Evolutionary conservation across 768 basidiomycete species (phyloP), one percentile per base, ranked within the genome.

Genomic region (Phanerodontia chrysosporium): DNA sequence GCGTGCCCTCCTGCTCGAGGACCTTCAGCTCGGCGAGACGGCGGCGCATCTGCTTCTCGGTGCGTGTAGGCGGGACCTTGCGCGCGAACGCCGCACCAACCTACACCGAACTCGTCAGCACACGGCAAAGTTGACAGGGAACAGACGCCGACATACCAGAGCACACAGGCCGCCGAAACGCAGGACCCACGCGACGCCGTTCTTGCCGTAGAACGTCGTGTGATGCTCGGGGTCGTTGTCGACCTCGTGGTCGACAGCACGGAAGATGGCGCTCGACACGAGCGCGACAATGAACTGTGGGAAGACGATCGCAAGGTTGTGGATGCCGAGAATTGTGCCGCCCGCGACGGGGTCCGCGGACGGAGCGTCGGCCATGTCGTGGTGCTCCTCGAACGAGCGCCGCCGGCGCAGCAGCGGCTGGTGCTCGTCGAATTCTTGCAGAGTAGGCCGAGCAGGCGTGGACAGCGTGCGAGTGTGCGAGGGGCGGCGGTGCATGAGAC

Each of bases 291-390:
- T 80, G 69, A 98, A 90, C 65, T 98, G 95, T 22, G 95, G 95
- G 75, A 93, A 85, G 27, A 98, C 95, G 60, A 98, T 94, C 4
- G 95, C 91, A 18, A 98, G 78, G 69, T 98, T 98, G 68, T 98
- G 95, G 42, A 98, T 94, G 2, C 95, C 95, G 44, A 97, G 81
- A 39, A 96, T 86, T 1, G 95, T 97, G 9, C 95, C 95, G 18
- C 94, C 95, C 1, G 90, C 87, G 49, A 88, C 77, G 22, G 84
- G 82, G 39, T 78, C 74, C 3, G 72, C 65, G 27, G 78, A 71
- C 10, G 29, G 42, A 30, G 55, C 52, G 28, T 67, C 70, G 22
- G 73, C 76, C 21, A 74, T 75, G 6, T 68, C 64, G 45, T 71
- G 71, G 35, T 82, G 74, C 32, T 80, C 81, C 36, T 83, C 78